Percentiles rank a stretch among this genome's conserved stretches.
Evolutionary conservation across 371 early-diverging fungal genomes (phyloP).

Genomic region (Conidiobolus incongruus): DNA sequence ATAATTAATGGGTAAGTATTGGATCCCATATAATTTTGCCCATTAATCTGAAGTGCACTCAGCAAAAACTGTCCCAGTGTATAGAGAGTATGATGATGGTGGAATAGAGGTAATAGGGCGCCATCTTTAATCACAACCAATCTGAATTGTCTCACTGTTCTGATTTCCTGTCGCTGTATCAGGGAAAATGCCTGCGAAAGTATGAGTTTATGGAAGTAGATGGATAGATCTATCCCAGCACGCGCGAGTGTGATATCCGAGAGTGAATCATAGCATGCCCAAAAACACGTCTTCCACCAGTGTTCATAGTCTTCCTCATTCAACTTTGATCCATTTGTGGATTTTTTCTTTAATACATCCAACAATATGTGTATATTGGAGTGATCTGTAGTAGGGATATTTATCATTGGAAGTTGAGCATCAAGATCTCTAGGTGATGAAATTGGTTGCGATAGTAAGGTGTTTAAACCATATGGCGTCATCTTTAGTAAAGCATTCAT

Average conservation of each 20-base stretch:
- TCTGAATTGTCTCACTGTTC: slow-evolving; percentile 39
- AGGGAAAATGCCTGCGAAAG: slow-evolving; percentile 49
- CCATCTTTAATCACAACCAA: slow-evolving; percentile 36
- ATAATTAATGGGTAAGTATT: too few species aligned
- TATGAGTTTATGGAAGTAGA: slow-evolving; percentile 46
- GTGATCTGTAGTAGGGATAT: neutral
- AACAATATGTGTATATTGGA: slow-evolving; percentile 4
- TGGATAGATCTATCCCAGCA: slow-evolving; percentile 43
- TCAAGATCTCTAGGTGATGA: slow-evolving; percentile 14
- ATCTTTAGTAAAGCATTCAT: slow-evolving; percentile 50
- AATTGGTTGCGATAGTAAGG: slow-evolving; percentile 14
- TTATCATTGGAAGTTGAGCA: neutral
- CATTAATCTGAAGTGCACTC: too few species aligned
- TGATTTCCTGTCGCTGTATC: slow-evolving; percentile 46
- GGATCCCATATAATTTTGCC: too few species aligned
- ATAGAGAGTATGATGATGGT: slow-evolving; percentile 30
- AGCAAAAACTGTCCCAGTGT: slow-evolving; percentile 55
- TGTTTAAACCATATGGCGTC: slow-evolving; percentile 20
- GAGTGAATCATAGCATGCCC: slow-evolving; percentile 65
- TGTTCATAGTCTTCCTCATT: neutral
- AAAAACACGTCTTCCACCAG: slow-evolving; percentile 57
- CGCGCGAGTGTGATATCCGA: slow-evolving; percentile 19
- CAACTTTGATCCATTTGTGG: slow-evolving; percentile 4
- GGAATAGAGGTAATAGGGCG: slow-evolving; percentile 24
- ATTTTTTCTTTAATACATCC: slow-evolving; percentile 5